Base-by-base conservation (phyloP, 192 early-diverging fungal species). In the Coemansia sp. region DNA sequence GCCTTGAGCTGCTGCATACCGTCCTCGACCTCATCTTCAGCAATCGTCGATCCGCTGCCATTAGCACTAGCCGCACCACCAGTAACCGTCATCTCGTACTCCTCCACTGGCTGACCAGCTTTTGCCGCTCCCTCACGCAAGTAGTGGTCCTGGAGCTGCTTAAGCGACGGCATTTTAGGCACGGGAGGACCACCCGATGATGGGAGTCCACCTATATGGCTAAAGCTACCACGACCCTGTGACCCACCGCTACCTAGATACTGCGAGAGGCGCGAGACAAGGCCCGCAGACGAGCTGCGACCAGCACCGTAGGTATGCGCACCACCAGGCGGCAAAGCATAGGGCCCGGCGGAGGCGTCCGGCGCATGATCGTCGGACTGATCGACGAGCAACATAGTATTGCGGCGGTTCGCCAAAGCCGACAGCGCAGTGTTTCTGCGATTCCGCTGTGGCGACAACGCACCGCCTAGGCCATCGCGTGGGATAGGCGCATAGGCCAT, bases 131-230 rank as follows among this genome's bases (percentile, higher is more conserved):
- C 77, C 51, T 68, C 58, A 24, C 67, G 71, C 72, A 81, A 31
- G 62, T 81, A 81, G 45, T 81, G 59, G 41, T 81, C 68, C 73
- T 81, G 78, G 14, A 81, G 62, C 73, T 81, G 78, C 69, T 75
- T 81, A 9, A 81, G 68, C 62, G 78, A 71, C 40, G 78, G 78
- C 65, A 81, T 70, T 22, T 65, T 65, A 14, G 73, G 40, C 38
- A 40, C 59, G 6, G 40, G 17, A 0, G 51, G 5, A 15, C 12
- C 51, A n/a, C n/a, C n/a, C n/a, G n/a, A n/a, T 4, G 51, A 27
- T 27, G 25, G 2, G 31, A 31, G 20, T 9, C 51, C 51, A 20
- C 15, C 17, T 27, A 54, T 32, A 15, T 54, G 51, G 12, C 51
- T 32, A 3, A 54, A 17, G 15, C 51, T 54, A 5, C 51, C 29